phyloP scores from a whole-genome alignment of 2,329 filamentous ascomycete species.

The Phyllosticta capitalensis region DNA sequence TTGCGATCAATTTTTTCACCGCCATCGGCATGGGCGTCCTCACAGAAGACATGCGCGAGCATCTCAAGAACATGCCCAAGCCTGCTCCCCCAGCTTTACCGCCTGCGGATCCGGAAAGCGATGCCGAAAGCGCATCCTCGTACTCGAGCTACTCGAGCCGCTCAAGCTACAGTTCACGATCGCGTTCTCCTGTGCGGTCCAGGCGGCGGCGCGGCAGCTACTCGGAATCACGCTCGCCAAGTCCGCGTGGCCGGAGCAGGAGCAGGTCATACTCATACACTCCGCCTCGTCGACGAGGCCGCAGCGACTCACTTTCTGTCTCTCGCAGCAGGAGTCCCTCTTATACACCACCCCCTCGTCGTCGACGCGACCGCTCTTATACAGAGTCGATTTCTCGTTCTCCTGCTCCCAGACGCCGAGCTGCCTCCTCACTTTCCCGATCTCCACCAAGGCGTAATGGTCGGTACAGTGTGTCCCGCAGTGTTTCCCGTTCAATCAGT shows the following conservation, averaged over 20 bases:
- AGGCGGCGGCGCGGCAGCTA: background rate
- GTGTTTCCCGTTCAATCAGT: constrained; percentile 12
- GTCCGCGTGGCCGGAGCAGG: constrained; percentile 4
- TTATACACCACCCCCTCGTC: constrained; percentile 6
- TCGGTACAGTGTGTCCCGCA: background rate
- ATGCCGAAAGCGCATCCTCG: constrained; percentile 24
- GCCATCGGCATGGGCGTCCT: constrained; percentile 92
- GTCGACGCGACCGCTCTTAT: constrained; percentile 4
- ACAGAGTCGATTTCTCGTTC: constrained; percentile 14
- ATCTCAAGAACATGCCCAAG: constrained; percentile 81
- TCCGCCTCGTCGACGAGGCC: constrained; percentile 4
- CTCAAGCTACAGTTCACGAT: constrained; percentile 11
- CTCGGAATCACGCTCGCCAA: constrained; percentile 12
- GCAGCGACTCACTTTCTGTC: constrained; percentile 12
- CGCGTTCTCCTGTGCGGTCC: constrained; percentile 15
- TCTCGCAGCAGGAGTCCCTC: constrained; percentile 17
- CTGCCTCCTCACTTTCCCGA: constrained; percentile 14
- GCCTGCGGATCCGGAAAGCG: constrained; percentile 26
- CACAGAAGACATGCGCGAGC: constrained; percentile 90
- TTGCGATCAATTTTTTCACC: constrained; percentile 99
- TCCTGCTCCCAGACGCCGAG: constrained; percentile 14
- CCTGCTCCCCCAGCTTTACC: constrained; percentile 54
- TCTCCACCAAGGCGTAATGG: constrained; percentile 3
- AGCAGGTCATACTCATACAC: constrained; percentile 8
- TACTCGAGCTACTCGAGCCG: constrained; percentile 20